phyloP scores from a whole-genome alignment of 106 monocot species.

The Phalaenopsis aphrodite region DNA sequence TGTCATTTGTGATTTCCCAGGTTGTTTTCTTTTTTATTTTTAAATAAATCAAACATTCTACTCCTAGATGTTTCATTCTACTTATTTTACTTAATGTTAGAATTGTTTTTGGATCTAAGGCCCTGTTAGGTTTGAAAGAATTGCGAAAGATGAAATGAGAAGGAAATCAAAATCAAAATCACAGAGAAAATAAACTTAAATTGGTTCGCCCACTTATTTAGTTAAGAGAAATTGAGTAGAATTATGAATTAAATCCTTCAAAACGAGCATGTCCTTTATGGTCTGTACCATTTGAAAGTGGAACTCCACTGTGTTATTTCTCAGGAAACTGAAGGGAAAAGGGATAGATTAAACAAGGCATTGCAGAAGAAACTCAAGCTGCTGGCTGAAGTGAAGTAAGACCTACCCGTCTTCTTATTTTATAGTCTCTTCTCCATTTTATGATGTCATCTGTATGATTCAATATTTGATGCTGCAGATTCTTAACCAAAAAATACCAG shows the following conservation, averaged over 20 bases:
- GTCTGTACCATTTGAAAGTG: neutral
- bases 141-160: no score
- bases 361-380: conserved; percentile 29
- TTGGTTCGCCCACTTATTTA: no score
- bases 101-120: no score
- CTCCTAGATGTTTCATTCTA: no score
- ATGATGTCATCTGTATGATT: neutral
- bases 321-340: conserved; percentile 44
- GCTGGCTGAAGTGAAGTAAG: conserved; percentile 45
- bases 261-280: neutral
- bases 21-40: no score
- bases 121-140: no score
- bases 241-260: neutral
- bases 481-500: conserved; percentile 47
- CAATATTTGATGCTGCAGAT: conserved; percentile 19
- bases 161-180: no score
- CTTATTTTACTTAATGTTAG: no score
- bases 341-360: conserved; percentile 22
- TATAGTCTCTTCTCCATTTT: neutral
- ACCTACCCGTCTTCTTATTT: neutral
- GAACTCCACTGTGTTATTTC: neutral
- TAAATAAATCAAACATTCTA: no score
- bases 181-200: no score
- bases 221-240: no score
- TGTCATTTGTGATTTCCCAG: neutral